Conservation (phyloP, 2,329 filamentous ascomycete genomes). For the Cladosporium oxysporum region DNA sequence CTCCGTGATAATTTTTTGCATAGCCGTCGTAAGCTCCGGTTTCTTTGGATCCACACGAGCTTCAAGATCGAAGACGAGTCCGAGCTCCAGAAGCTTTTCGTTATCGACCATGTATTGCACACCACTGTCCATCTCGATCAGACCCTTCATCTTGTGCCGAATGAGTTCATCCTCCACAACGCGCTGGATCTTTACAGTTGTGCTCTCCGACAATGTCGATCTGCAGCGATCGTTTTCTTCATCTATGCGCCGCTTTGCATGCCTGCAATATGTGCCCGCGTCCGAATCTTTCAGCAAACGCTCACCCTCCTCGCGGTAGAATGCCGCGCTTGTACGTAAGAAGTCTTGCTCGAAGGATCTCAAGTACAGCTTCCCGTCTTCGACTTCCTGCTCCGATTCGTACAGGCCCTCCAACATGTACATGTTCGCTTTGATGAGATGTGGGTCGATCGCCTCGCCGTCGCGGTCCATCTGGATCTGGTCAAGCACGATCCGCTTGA, state of each 20-base stretch:
- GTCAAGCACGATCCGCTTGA: slow-evolving; percentile 82
- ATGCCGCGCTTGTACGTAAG: slow-evolving; percentile 66
- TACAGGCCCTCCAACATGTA: slow-evolving; percentile 90
- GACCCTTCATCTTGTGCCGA: slow-evolving; percentile 71
- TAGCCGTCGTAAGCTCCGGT: slow-evolving; percentile 64
- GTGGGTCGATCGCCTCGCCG: slow-evolving; percentile 83
- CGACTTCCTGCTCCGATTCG: slow-evolving; percentile 74
- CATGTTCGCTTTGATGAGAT: slow-evolving; percentile 77
- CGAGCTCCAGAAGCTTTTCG: slow-evolving; percentile 74
- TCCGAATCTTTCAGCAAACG: slow-evolving; percentile 75
- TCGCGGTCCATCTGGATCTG: slow-evolving; percentile 91
- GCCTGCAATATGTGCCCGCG: slow-evolving; percentile 77
- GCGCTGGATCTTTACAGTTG: slow-evolving; percentile 69
- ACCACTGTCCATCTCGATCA: slow-evolving; percentile 84
- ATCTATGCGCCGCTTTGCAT: slow-evolving; percentile 70
- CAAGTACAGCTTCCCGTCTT: slow-evolving; percentile 79
- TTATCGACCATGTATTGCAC: slow-evolving; percentile 90
- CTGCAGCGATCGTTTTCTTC: slow-evolving; percentile 83
- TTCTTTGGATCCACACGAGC: slow-evolving; percentile 75
- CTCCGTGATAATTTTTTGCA: slow-evolving; percentile 75
- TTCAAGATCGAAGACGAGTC: slow-evolving; percentile 79
- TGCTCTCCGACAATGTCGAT: slow-evolving; percentile 74
- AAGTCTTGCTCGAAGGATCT: slow-evolving; percentile 81
- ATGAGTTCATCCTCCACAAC: slow-evolving; percentile 85
- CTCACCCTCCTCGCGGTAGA: slow-evolving; percentile 76